Percentiles rank a stretch among this genome's conserved stretches.
These are phyloP conservation scores for Eutrema salsugineum DNA, from an alignment of 441 rosid species.

Conservation along the genomic window DNA sequence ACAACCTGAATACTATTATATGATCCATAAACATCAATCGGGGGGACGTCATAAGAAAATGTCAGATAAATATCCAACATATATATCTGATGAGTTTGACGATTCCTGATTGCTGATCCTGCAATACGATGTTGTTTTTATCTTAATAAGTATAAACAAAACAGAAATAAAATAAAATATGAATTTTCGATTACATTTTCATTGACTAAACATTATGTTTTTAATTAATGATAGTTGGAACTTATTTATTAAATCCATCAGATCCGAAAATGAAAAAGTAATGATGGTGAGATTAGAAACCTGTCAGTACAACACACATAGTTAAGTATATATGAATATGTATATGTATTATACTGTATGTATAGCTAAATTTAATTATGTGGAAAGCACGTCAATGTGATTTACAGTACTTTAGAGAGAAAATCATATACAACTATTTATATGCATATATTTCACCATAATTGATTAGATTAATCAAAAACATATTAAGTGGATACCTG, in stretches of 20 bases:
- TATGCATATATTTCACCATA: conserved; percentile 27
- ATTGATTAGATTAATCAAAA: conserved; percentile 1
- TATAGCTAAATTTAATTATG: conserved; percentile 3
- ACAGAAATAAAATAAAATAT: not conserved
- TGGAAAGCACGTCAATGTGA: conserved; percentile 31
- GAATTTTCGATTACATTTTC: not conserved
- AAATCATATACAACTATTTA: not conserved
- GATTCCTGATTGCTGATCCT: conserved; percentile 15
- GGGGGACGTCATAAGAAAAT: conserved; percentile 16
- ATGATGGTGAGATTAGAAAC: conserved; percentile 8
- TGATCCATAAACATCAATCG: not conserved
- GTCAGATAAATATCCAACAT: conserved; percentile 5
- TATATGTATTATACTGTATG: not conserved
- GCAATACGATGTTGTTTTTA: conserved; percentile 26
- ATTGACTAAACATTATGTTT: conserved; percentile 1
- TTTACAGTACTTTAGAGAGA: not conserved
- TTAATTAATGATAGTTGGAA: not conserved
- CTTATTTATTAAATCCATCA: not conserved
- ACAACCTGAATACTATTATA: conserved; percentile 2
- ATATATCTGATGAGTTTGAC: conserved; percentile 1
- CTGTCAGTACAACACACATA: not conserved
- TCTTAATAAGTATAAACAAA: not conserved
- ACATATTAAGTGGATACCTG: conserved; percentile 14
- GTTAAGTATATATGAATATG: not conserved
- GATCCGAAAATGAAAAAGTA: not conserved